These are phyloP conservation scores for Clitopilus hobsonii DNA, from an alignment of 768 basidiomycete genomes.

Conservation along the genomic window DNA sequence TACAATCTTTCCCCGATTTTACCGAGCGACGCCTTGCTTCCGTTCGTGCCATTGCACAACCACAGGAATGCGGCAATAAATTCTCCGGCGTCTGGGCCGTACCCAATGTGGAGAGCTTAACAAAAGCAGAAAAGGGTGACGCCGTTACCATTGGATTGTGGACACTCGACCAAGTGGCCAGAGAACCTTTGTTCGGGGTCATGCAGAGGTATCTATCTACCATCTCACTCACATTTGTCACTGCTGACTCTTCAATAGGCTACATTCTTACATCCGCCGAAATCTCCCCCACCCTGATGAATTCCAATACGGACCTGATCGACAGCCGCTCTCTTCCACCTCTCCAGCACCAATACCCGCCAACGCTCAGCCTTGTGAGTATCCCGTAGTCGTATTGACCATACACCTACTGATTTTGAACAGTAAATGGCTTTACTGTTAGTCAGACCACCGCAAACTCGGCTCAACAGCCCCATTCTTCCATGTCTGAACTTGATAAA, in stretches of 20 bases:
- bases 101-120: slow-evolving; percentile 38
- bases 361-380: neutral
- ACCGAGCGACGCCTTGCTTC: slow-evolving; percentile 43
- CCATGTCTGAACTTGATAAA: slow-evolving; percentile 38
- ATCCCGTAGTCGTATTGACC: slow-evolving; percentile 4
- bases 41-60: slow-evolving; percentile 22
- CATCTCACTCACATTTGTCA: slow-evolving; percentile 5
- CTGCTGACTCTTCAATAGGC: slow-evolving; percentile 26
- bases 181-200: slow-evolving; percentile 70
- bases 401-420: neutral
- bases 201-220: slow-evolving; percentile 54
- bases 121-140: slow-evolving; percentile 49
- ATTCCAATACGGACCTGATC: slow-evolving; percentile 63
- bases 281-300: slow-evolving; percentile 70
- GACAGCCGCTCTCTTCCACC: slow-evolving; percentile 50
- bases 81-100: slow-evolving; percentile 48
- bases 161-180: slow-evolving; percentile 65
- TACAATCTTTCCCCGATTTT: slow-evolving; percentile 65
- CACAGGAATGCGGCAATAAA: slow-evolving; percentile 32
- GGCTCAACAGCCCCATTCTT: slow-evolving; percentile 5
- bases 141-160: slow-evolving; percentile 66
- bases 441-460: slow-evolving; percentile 16
- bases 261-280: slow-evolving; percentile 61
- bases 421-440: neutral
- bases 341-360: neutral